Conservation (phyloP, 1,284 basidiomycete genomes). For the Neolentinus lepideus region DNA sequence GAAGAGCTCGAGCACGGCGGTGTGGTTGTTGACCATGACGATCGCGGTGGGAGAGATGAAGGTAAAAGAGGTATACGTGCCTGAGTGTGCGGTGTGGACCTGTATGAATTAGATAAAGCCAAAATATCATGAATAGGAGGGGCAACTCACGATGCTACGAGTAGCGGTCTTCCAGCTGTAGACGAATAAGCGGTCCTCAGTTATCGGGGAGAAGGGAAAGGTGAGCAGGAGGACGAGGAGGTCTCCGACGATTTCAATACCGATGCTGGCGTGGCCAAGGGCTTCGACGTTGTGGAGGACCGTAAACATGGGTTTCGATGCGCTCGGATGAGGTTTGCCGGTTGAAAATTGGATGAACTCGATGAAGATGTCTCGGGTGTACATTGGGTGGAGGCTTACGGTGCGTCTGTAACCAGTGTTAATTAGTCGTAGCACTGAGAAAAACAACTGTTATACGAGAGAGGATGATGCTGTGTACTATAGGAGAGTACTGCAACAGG, state of each 20-base stretch:
- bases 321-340: conserved; percentile 32
- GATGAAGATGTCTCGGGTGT: conserved; percentile 18
- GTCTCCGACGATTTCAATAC: conserved; percentile 44
- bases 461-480: not conserved
- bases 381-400: not conserved
- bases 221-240: conserved; percentile 36
- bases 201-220: conserved; percentile 12
- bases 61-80: conserved; percentile 30
- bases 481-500: conserved; percentile 3
- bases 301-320: conserved; percentile 26
- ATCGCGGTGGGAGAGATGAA: conserved; percentile 32
- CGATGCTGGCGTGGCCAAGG: conserved; percentile 20
- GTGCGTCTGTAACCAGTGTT: not conserved
- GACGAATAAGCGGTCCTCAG: conserved; percentile 26
- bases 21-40: conserved; percentile 32
- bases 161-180: conserved; percentile 37
- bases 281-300: conserved; percentile 17
- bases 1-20: conserved; percentile 27
- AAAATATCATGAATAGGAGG: conserved; percentile 1
- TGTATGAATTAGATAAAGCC: conserved; percentile 9
- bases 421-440: not conserved
- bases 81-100: conserved; percentile 17
- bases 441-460: not conserved
- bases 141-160: conserved; percentile 25
- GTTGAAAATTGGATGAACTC: conserved; percentile 34